These are phyloP conservation scores for Quercus bicolor DNA, from an alignment of 306 rosid species.

Conservation along the genomic window DNA sequence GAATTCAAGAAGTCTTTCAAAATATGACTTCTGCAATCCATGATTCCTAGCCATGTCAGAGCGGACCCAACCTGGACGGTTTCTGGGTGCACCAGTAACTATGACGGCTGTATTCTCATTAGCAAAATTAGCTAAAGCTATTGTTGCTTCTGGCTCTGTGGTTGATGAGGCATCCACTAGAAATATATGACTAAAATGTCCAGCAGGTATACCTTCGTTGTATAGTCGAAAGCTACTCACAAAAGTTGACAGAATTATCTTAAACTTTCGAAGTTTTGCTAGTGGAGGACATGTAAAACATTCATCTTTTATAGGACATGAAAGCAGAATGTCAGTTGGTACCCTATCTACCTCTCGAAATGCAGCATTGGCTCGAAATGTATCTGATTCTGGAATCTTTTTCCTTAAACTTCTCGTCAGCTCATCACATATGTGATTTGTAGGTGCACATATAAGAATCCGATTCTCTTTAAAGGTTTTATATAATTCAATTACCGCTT, in stretches of 20 bases:
- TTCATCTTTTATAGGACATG: slow-evolving; percentile 18
- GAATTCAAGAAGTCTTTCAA: slow-evolving; percentile 24
- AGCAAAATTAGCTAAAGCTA: slow-evolving; percentile 29
- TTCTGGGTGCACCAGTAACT: slow-evolving; percentile 19
- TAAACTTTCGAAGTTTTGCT: slow-evolving; percentile 7
- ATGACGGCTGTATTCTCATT: slow-evolving; percentile 22
- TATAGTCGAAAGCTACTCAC: slow-evolving; percentile 21
- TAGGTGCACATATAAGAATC: too few species aligned
- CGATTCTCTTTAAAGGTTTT: too few species aligned
- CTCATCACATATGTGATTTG: too few species aligned
- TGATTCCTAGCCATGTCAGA: slow-evolving; percentile 14
- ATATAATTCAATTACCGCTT: too few species aligned
- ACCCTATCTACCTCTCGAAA: slow-evolving; percentile 13
- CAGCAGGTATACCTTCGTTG: too few species aligned
- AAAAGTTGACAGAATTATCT: slow-evolving; percentile 40
- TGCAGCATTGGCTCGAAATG: too few species aligned
- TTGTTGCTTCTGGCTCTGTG: slow-evolving; percentile 29
- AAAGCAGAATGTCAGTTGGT: slow-evolving; percentile 29
- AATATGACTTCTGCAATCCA: slow-evolving; percentile 28
- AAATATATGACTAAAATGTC: slow-evolving; percentile 38
- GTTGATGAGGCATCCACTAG: slow-evolving; percentile 38
- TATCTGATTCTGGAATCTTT: too few species aligned
- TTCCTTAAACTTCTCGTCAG: too few species aligned
- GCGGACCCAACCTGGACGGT: slow-evolving; percentile 15
- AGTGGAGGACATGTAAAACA: slow-evolving; percentile 33